Base-by-base conservation (phyloP, 345 rosid genomes). In the Arabidopsis arenosa region DNA sequence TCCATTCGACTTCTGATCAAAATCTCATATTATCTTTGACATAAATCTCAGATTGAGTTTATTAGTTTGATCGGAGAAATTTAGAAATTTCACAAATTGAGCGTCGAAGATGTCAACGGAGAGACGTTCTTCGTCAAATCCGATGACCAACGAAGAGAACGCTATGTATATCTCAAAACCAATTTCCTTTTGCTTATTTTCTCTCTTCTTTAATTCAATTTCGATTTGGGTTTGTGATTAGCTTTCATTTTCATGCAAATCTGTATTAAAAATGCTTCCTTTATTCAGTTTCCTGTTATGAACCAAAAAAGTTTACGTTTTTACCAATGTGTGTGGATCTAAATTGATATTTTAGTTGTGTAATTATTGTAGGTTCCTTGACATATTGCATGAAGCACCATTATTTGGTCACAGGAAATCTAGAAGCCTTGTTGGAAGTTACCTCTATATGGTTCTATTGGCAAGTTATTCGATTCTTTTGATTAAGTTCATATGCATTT, bases 331-430 rank as follows among this genome's bases (percentile, higher is more conserved):
- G 41, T 23, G 2, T 23, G 2, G 26, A 23, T n/a, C n/a, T n/a
- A n/a, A n/a, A n/a, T n/a, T n/a, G n/a, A n/a, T n/a, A n/a, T 23
- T 23, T 23, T 23, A 23, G 1, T 23, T 23, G 32, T 28, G 55
- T 59, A 33, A 11, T 54, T 36, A n/a, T 73, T 64, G 44, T 55
- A 91, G 98, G 85, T 93, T 93, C 67, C 87, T 90, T 43, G 97
- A 93, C 79, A 93, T 93, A 77, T 84, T 93, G 58, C 94, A 93
- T 33, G 98, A 93, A 73, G 97, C 98, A 73, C 94, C 98, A 59
- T 76, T 93, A 47, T 85, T 90, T n/a, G 97, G 94, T 80, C 93
- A 90, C 80, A 85, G 96, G 83, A 91, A 92, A 86, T 85, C 92
- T 26, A 86, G 89, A 77, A 85, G 89, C 67, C 75, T 93, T 56